Conservation (phyloP, 345 rosid genomes). For the Populus alba region DNA sequence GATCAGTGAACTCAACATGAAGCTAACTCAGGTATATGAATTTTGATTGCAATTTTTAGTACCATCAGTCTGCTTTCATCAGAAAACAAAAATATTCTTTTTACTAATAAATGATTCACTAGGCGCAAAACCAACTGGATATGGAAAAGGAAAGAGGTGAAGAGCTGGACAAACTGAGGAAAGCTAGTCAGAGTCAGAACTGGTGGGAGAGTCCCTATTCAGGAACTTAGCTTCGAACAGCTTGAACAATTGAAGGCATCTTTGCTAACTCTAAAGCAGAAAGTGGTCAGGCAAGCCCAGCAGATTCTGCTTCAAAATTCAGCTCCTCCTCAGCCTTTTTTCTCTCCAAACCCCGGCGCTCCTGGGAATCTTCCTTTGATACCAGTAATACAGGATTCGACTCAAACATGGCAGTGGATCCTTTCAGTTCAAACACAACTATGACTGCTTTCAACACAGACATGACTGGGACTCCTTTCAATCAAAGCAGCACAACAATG, state of each 20-base stretch:
- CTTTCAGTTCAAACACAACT: background rate
- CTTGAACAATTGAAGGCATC: slow-evolving; percentile 36
- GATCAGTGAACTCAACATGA: slow-evolving; percentile 42
- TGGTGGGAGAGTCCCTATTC: slow-evolving; percentile 58
- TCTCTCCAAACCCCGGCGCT: background rate
- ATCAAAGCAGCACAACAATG: no score
- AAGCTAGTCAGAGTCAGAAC: slow-evolving; percentile 16
- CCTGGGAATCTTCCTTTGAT: slow-evolving; percentile 9
- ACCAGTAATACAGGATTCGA: background rate
- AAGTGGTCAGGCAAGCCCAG: slow-evolving; percentile 33
- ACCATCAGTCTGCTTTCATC: no score
- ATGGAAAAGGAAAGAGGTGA: slow-evolving; percentile 39
- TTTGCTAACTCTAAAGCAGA: slow-evolving; percentile 37
- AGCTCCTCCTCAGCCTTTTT: slow-evolving; percentile 8
- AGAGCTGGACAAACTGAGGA: slow-evolving; percentile 35
- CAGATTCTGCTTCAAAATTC: slow-evolving; percentile 20
- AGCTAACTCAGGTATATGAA: slow-evolving; percentile 21
- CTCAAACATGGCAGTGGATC: background rate
- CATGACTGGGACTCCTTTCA: background rate
- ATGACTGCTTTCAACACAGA: background rate
- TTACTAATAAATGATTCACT: background rate
- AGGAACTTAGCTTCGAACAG: slow-evolving; percentile 23
- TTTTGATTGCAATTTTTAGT: background rate
- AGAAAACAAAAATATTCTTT: background rate
- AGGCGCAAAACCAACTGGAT: slow-evolving; percentile 39